These are phyloP conservation scores for Cladophialophora carrionii DNA, from an alignment of 2,329 filamentous ascomycete genomes.

Conservation along the genomic window DNA sequence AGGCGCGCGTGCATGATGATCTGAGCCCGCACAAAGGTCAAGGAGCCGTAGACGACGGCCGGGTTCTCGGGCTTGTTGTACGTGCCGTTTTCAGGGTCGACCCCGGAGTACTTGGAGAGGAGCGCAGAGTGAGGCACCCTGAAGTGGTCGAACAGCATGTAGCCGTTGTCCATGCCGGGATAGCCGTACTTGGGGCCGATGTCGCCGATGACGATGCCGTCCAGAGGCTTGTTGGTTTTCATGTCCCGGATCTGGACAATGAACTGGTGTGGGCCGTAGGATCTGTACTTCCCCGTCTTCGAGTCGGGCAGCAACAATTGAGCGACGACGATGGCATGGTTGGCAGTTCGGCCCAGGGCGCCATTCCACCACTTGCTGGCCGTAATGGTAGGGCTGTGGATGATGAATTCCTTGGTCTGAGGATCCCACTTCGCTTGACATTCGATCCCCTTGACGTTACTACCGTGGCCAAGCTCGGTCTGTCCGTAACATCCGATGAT, in stretches of 20 bases:
- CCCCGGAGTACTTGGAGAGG: conserved; percentile 54
- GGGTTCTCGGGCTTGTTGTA: conserved; percentile 54
- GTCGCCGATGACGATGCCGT: conserved; percentile 57
- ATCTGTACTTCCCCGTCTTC: conserved; percentile 43
- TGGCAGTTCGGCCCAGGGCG: conserved; percentile 57
- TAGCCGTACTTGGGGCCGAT: conserved; percentile 62
- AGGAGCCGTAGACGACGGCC: conserved; percentile 55
- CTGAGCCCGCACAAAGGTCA: conserved; percentile 53
- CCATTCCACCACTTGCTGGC: conserved; percentile 62
- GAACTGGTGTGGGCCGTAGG: conserved; percentile 58
- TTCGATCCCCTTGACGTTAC: conserved; percentile 57
- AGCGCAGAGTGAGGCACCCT: conserved; percentile 55
- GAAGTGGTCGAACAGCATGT: conserved; percentile 57
- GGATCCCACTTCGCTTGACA: conserved; percentile 54
- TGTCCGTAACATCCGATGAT: conserved; percentile 59
- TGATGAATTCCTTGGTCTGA: conserved; percentile 51
- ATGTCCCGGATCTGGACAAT: conserved; percentile 57
- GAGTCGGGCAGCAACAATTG: conserved; percentile 53
- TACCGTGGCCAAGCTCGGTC: conserved; percentile 58
- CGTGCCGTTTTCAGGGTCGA: conserved; percentile 52
- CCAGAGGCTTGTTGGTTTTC: conserved; percentile 53
- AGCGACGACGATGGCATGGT: conserved; percentile 59
- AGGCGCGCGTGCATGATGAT: conserved; percentile 54
- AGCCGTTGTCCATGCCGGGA: conserved; percentile 57
- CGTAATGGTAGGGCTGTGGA: conserved; percentile 57